These are phyloP conservation scores for Saccharomycopsis fermentans DNA, from an alignment of 805 yeast genomes.

Conservation along the genomic window DNA sequence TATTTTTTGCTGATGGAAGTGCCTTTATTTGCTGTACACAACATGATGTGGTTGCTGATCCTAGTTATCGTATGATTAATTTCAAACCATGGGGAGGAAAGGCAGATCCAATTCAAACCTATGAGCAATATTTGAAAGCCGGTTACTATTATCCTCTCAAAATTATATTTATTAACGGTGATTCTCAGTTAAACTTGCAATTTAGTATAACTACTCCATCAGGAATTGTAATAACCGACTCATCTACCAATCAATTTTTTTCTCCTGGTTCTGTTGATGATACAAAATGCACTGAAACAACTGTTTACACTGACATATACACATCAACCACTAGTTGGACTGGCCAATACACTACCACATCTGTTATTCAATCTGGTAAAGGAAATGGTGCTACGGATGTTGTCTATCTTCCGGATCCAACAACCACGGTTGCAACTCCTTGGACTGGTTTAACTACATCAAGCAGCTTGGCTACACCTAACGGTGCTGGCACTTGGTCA, in stretches of 20 bases:
- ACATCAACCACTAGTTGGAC: conserved; percentile 5
- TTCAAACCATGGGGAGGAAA: no score
- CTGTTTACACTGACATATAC: neutral
- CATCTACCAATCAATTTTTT: no score
- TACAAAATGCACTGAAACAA: no score
- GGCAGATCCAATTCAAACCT: no score
- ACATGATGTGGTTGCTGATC: conserved; percentile 17
- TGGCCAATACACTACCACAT: neutral
- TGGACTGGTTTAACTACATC: no score
- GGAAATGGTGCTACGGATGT: conserved; percentile 1
- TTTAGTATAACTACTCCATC: neutral
- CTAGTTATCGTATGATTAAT: no score
- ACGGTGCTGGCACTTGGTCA: no score
- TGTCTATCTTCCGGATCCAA: no score
- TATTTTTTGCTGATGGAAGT: conserved; percentile 24
- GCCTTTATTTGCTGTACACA: conserved; percentile 27
- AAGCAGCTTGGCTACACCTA: neutral
- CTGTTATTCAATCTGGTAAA: conserved; percentile 7
- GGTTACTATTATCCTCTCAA: conserved; percentile 26
- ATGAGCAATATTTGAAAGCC: no score
- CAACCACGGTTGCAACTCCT: neutral
- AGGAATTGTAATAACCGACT: no score
- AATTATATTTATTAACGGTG: conserved; percentile 22
- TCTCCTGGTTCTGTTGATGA: no score
- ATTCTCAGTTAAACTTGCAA: no score